Evolutionary conservation across 2,329 filamentous ascomycete species (phyloP), one percentile per base, ranked within the genome.

Genomic region (Madurella mycetomatis): DNA sequence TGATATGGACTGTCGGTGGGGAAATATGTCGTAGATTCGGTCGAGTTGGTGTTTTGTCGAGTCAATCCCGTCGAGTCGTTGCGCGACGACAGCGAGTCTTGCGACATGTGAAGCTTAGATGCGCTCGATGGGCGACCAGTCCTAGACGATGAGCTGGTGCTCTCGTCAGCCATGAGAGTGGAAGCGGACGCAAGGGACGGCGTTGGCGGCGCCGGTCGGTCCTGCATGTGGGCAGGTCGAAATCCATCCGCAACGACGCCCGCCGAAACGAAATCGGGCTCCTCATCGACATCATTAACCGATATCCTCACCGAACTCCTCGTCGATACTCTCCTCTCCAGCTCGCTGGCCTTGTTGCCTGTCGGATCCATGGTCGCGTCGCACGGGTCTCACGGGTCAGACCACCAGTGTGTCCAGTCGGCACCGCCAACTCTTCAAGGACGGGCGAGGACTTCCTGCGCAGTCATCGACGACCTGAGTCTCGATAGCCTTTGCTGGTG

Each of bases 1-100:
- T 81, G 80, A 60, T 90, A 88, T 12, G 87, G 86, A 54, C 82
- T 85, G 54, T 89, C 78, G 3, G 76, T 58, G 32, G 69, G 68
- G 17, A 77, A 65, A 40, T 71, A 69, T 2, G 70, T 66, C n/a
- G 47, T 57, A 11, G 70, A 68, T 1, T 69, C 66, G 42, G 70
- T 71, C 3, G 72, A 73, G 11, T 62, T 56, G 52, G 66, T 73
- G 16, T 70, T 69, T 39, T 61, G 60, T 32, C 63, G 62, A 12
- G 60, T 58, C 54, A 60, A 56, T 17, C 40, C 43, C 37, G 54
- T 56, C 32, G 55, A 59, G 49, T 60, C 61, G 49, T 52, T 56
- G 45, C 76, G 73, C 37, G 82, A 69, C 9, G 78, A 70, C 15
- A 83, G 71, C 15, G 77, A 76, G 56, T 82, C 79, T 25, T 75